A percentile compares a stretch with the other conserved stretches of the same genome.
Conservation (phyloP, 23 red algal species). For the Cyanidiococcus yangmingshanensis region DNA sequence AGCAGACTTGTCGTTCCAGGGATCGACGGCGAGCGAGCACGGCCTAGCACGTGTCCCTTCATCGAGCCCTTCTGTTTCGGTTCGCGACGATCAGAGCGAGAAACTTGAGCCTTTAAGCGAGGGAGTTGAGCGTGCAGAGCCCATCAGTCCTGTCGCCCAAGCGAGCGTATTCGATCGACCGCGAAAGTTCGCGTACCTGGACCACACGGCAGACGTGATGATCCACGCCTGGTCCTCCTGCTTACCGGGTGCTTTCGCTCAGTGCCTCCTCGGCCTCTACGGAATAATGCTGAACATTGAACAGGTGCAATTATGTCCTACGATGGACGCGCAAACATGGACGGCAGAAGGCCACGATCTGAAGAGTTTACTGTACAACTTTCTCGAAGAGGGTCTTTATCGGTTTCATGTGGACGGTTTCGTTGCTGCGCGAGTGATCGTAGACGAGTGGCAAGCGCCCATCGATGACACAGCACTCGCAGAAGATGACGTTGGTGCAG, state of each 20-base stretch:
- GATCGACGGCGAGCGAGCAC: no score
- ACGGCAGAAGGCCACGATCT: conserved; percentile 55
- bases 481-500: not conserved
- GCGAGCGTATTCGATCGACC: not conserved
- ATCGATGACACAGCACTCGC: not conserved
- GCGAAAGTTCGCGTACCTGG: conserved; percentile 47
- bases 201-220: conserved; percentile 93
- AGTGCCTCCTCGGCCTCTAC: conserved; percentile 59
- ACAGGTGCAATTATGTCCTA: conserved; percentile 20
- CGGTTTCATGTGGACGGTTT: conserved; percentile 48
- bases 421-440: conserved; percentile 34
- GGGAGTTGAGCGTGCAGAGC: no score
- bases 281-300: conserved; percentile 67
- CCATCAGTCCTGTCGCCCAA: not conserved
- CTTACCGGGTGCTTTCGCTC: conserved; percentile 39
- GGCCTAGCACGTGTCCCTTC: no score
- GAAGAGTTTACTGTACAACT: conserved; percentile 62
- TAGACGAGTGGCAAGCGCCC: not conserved
- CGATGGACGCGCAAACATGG: conserved; percentile 20
- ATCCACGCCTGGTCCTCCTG: conserved; percentile 67
- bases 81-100: no score
- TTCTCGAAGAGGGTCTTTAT: conserved; percentile 81
- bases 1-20: no score
- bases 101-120: no score
- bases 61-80: no score